Evolutionary conservation across 805 yeast species (phyloP).

Genomic region (Zygosaccharomyces pseudorouxii): DNA sequence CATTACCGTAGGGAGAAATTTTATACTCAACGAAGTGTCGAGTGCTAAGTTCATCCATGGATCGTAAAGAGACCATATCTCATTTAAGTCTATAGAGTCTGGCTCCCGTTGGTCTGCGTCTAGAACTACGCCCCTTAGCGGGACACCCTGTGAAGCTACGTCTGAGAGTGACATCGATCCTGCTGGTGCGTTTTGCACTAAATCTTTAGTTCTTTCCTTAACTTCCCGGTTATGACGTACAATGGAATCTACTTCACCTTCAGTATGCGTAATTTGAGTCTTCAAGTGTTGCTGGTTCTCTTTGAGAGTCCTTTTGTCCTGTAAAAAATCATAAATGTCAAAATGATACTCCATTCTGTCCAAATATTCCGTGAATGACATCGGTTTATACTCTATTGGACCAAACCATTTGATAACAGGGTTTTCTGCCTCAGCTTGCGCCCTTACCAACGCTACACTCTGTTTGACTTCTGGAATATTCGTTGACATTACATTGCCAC

Average conservation of each 20-base stretch:
- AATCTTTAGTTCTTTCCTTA: conserved; percentile 14
- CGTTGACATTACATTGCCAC: conserved; percentile 28
- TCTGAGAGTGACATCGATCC: conserved; percentile 8
- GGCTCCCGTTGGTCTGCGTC: conserved; percentile 17
- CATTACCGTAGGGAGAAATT: conserved; percentile 33
- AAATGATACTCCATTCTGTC: conserved; percentile 32
- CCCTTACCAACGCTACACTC: conserved; percentile 39
- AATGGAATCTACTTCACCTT: conserved; percentile 16
- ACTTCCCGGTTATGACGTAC: conserved; percentile 17
- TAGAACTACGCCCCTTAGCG: conserved; percentile 21
- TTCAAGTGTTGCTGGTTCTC: conserved; percentile 17
- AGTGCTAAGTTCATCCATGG: conserved; percentile 37
- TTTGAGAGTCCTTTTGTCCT: conserved; percentile 18
- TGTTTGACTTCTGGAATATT: conserved; percentile 34
- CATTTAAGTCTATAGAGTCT: conserved; percentile 27
- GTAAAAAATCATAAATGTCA: conserved; percentile 28
- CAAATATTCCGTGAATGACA: conserved; percentile 39
- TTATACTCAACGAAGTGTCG: conserved; percentile 35
- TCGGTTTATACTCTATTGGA: conserved; percentile 52
- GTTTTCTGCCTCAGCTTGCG: conserved; percentile 44
- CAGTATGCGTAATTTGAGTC: conserved; percentile 16
- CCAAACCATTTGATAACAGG: conserved; percentile 62
- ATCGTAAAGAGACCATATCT: conserved; percentile 32
- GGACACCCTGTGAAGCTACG: conserved; percentile 9
- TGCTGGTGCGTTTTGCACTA: conserved; percentile 16